Conservation (phyloP, 2,329 filamentous ascomycete species). For the Ascochyta rabiei region DNA sequence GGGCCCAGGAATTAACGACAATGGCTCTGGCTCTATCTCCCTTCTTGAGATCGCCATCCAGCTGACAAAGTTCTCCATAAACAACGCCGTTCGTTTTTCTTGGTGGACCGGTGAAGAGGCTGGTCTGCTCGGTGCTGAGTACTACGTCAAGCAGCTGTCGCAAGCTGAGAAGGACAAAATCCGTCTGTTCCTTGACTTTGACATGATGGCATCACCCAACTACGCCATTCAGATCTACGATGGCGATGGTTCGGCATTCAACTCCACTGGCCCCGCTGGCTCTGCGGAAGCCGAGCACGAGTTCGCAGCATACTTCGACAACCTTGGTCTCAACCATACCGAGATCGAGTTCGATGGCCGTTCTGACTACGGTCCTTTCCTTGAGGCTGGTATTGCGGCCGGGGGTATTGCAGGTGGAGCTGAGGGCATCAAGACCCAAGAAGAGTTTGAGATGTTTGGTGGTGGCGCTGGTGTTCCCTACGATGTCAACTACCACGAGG, state of each 20-base stretch:
- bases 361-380: conserved; percentile 80
- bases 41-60: conserved; percentile 65
- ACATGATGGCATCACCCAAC: conserved; percentile 73
- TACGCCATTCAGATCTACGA: conserved; percentile 63
- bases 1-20: conserved; percentile 77
- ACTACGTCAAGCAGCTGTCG: conserved; percentile 61
- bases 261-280: conserved; percentile 62
- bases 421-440: conserved; percentile 74
- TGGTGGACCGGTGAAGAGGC: conserved; percentile 71
- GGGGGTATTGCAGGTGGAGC: conserved; percentile 81
- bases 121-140: conserved; percentile 65
- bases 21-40: conserved; percentile 70
- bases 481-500: conserved; percentile 63
- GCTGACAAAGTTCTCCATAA: conserved; percentile 73
- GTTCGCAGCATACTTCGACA: conserved; percentile 52
- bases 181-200: conserved; percentile 71
- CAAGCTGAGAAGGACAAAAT: conserved; percentile 62
- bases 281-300: conserved; percentile 71
- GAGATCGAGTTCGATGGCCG: conserved; percentile 79
- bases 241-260: conserved; percentile 62
- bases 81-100: conserved; percentile 68
- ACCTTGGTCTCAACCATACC: conserved; percentile 54
- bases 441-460: conserved; percentile 72
- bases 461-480: conserved; percentile 66
- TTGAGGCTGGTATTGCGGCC: conserved; percentile 72